A percentile compares a stretch with the other conserved stretches of the same genome.
These are phyloP conservation scores for Linnemannia zychae DNA, from an alignment of 192 early-diverging fungal species.

Conservation along the genomic window DNA sequence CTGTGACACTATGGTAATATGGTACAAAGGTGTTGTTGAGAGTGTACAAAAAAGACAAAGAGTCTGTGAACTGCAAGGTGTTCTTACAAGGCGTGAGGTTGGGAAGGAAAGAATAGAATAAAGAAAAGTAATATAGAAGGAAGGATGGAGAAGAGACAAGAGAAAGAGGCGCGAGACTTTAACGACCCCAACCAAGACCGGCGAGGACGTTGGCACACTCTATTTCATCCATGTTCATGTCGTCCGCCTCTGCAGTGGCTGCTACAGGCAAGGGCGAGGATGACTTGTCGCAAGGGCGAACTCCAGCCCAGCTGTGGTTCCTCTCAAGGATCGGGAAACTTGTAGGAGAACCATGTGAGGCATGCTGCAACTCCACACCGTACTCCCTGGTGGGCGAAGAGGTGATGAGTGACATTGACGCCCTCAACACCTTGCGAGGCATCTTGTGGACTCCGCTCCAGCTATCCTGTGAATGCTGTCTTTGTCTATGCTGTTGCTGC, in stretches of 20 bases:
- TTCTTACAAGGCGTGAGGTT: background rate
- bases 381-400: conserved; percentile 37
- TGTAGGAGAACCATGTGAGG: conserved; percentile 10
- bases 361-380: conserved; percentile 24
- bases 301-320: conserved; percentile 22
- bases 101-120: background rate
- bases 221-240: conserved; percentile 49
- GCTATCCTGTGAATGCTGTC: background rate
- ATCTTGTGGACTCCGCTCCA: conserved; percentile 9
- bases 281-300: background rate
- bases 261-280: background rate
- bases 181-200: conserved; percentile 50
- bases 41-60: conserved; percentile 10
- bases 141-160: conserved; percentile 5
- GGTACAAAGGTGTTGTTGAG: conserved; percentile 18
- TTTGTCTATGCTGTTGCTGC: background rate
- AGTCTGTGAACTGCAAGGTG: background rate
- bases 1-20: conserved; percentile 43
- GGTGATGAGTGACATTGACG: conserved; percentile 25
- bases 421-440: conserved; percentile 18
- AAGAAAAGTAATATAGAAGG: conserved; percentile 13
- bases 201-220: conserved; percentile 51
- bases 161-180: background rate
- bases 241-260: background rate
- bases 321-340: conserved; percentile 27